These are phyloP conservation scores for Solanum chmielewskii DNA, from an alignment of 257 asterid species.

Conservation along the genomic window DNA sequence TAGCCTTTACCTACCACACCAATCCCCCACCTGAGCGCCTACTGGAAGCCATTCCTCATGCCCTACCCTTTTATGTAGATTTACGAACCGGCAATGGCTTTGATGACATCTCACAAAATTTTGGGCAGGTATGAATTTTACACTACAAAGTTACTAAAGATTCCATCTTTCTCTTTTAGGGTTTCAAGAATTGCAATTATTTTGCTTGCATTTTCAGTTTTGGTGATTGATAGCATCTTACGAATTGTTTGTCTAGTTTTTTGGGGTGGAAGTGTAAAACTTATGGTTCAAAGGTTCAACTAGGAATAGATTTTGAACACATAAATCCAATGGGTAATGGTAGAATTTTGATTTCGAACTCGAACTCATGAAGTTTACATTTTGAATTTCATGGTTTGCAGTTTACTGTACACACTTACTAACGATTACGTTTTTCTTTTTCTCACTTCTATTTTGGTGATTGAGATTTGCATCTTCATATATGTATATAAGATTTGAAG, in stretches of 20 bases:
- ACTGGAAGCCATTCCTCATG: conserved; percentile 48
- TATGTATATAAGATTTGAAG: background rate
- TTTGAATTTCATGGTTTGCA: background rate
- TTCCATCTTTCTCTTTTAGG: background rate
- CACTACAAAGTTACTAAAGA: background rate
- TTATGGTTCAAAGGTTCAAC: background rate
- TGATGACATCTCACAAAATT: conserved; percentile 31
- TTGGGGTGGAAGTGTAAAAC: background rate
- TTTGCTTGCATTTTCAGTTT: background rate
- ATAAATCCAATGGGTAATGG: background rate
- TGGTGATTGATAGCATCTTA: background rate
- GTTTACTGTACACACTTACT: background rate
- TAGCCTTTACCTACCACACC: conserved; percentile 61
- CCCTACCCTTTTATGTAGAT: conserved; percentile 56
- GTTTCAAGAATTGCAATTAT: background rate
- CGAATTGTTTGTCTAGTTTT: background rate
- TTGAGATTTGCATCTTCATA: background rate
- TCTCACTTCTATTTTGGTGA: background rate
- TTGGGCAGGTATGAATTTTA: conserved; percentile 52
- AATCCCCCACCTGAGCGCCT: conserved; percentile 54
- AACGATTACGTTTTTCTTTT: background rate
- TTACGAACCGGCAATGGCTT: conserved; percentile 54
- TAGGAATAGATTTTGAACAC: background rate
- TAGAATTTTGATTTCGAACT: background rate
- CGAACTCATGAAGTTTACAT: background rate